Conservation (phyloP, 228 moss, liverwort and hornwort genomes). For the Sphagnum fallax region DNA sequence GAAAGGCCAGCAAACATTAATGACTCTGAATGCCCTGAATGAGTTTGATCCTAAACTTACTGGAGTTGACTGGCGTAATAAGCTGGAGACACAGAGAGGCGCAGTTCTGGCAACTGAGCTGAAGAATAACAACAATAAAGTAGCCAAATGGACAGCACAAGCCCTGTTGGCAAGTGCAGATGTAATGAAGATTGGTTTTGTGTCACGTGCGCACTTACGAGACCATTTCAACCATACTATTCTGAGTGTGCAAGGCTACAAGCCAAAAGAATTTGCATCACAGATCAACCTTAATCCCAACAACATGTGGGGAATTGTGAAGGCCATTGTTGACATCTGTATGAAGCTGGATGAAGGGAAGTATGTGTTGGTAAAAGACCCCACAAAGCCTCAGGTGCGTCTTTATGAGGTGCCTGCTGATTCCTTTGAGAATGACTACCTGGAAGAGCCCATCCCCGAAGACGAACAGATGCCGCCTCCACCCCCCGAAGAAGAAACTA, state of each 20-base stretch:
- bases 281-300: slow-evolving; percentile 86
- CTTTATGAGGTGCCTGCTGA: slow-evolving; percentile 44
- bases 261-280: slow-evolving; percentile 82
- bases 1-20: slow-evolving; percentile 46
- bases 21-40: slow-evolving; percentile 53
- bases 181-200: slow-evolving; percentile 84
- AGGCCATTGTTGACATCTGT: slow-evolving; percentile 59
- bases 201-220: slow-evolving; percentile 78
- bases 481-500: slow-evolving; percentile 10
- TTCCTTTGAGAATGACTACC: slow-evolving; percentile 65
- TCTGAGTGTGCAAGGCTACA: slow-evolving; percentile 83
- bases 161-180: slow-evolving; percentile 57
- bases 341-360: slow-evolving; percentile 71
- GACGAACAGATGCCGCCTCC: slow-evolving; percentile 17
- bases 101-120: slow-evolving; percentile 61
- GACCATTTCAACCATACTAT: slow-evolving; percentile 76
- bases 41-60: slow-evolving; percentile 64
- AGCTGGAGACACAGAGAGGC: slow-evolving; percentile 63
- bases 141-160: slow-evolving; percentile 75
- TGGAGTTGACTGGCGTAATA: slow-evolving; percentile 66
- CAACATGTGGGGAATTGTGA: slow-evolving; percentile 93
- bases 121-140: slow-evolving; percentile 65
- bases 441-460: slow-evolving; percentile 66
- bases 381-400: slow-evolving; percentile 51
- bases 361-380: slow-evolving; percentile 63